phyloP scores from a whole-genome alignment of 2,329 filamentous ascomycete species.

The Epicoccum sorghinum region DNA sequence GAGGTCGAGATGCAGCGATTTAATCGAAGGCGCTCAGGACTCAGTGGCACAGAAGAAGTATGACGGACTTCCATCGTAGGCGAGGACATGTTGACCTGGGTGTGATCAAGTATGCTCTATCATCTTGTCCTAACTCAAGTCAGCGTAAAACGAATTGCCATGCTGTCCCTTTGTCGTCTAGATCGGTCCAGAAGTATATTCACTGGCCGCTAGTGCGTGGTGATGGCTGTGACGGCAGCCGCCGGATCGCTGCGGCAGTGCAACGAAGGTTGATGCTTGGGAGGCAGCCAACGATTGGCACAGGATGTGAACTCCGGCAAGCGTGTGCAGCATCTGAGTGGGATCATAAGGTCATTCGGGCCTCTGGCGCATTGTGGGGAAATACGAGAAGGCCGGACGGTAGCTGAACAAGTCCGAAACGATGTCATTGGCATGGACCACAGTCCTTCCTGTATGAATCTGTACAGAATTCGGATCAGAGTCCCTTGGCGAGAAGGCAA shows the following conservation, averaged over 20 bases:
- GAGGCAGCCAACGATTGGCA: not conserved
- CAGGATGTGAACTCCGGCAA: not conserved
- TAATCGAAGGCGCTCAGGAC: too few relatives aligned
- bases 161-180: not conserved
- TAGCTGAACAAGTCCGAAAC: not conserved
- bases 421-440: not conserved
- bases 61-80: too few relatives aligned
- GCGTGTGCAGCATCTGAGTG: slow-evolving; percentile 7
- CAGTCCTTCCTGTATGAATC: not conserved
- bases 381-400: slow-evolving; percentile 4
- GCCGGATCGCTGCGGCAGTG: not conserved
- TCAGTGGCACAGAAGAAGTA: too few relatives aligned
- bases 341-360: not conserved
- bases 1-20: too few relatives aligned
- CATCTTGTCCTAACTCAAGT: too few relatives aligned
- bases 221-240: not conserved
- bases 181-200: not conserved
- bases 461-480: too few relatives aligned
- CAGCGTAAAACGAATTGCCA: not conserved
- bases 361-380: slow-evolving; percentile 6
- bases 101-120: too few relatives aligned
- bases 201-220: not conserved
- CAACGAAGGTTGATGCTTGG: not conserved
- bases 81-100: too few relatives aligned
- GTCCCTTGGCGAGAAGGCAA: not conserved